Evolutionary conservation across 2,329 filamentous ascomycete genomes (phyloP).

Genomic region (Colletotrichum phormii): DNA sequence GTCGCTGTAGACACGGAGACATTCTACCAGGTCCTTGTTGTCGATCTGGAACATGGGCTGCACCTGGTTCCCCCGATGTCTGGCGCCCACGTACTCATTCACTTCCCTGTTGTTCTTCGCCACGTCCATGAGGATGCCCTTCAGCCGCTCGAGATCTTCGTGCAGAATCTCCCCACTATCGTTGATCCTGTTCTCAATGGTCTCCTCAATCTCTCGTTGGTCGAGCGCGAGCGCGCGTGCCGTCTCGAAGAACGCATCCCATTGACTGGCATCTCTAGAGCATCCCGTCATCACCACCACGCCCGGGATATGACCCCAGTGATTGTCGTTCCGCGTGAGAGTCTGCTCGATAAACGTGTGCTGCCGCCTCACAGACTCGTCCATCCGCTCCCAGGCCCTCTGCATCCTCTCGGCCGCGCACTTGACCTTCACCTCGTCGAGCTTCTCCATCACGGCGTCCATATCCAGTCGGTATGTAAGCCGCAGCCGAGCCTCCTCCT

Average conservation of each 20-base stretch:
- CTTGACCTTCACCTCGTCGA: not conserved
- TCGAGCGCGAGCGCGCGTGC: not conserved
- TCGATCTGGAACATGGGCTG: not conserved
- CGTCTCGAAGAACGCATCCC: not conserved
- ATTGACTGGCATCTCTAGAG: not conserved
- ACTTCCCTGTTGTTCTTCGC: not conserved
- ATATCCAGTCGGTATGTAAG: constrained; percentile 2
- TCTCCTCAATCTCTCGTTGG: not conserved
- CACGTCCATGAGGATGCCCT: not conserved
- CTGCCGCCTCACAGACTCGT: not conserved
- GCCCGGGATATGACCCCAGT: not conserved
- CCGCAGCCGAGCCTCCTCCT: constrained; percentile 33
- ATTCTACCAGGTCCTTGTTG: not conserved
- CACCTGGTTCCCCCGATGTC: not conserved
- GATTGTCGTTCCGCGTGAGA: not conserved
- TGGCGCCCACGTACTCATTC: not conserved
- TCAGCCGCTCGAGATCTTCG: not conserved
- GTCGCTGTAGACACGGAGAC: not conserved
- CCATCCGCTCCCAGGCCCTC: constrained; percentile 12
- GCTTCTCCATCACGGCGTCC: not conserved
- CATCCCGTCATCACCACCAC: not conserved
- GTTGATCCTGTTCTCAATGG: not conserved
- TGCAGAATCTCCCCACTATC: not conserved
- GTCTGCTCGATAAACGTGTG: not conserved
- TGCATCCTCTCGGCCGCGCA: not conserved